Percentiles rank a stretch among this genome's conserved stretches.
phyloP scores from a whole-genome alignment of 2,329 filamentous ascomycete genomes.

The Pyricularia pennisetigena region DNA sequence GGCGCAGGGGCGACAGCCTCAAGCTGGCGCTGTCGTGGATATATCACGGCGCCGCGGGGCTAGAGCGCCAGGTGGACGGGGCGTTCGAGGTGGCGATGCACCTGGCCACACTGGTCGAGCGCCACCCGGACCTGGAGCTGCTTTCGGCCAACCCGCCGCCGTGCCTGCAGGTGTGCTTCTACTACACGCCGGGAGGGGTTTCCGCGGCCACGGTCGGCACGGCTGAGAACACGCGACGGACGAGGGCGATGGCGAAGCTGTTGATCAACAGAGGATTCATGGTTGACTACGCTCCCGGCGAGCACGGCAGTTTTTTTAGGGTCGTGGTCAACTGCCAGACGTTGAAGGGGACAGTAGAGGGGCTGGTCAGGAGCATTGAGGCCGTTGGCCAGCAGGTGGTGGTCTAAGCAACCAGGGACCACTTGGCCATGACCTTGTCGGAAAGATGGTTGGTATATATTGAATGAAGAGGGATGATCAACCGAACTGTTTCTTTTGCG shows the following conservation, averaged over 20 bases:
- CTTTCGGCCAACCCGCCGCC: slow-evolving; percentile 70
- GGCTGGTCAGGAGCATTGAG: slow-evolving; percentile 43
- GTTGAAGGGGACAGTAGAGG: slow-evolving; percentile 37
- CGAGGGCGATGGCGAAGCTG: slow-evolving; percentile 35
- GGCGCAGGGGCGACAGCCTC: slow-evolving; percentile 71
- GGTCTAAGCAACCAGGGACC: neutral
- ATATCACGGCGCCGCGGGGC: slow-evolving; percentile 74
- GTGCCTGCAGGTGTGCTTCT: slow-evolving; percentile 93
- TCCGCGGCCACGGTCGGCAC: slow-evolving; percentile 25
- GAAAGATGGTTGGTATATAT: neutral
- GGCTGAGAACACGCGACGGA: slow-evolving; percentile 37
- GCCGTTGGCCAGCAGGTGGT: slow-evolving; percentile 27
- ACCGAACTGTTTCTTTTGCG: neutral
- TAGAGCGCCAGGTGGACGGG: slow-evolving; percentile 57
- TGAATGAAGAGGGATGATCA: neutral
- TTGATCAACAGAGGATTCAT: slow-evolving; percentile 46
- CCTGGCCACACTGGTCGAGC: slow-evolving; percentile 50
- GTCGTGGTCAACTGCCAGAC: slow-evolving; percentile 51
- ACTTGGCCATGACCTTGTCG: neutral
- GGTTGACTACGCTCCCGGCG: slow-evolving; percentile 51
- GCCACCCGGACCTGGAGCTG: slow-evolving; percentile 50
- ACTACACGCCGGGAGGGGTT: slow-evolving; percentile 54
- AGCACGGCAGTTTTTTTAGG: slow-evolving; percentile 46
- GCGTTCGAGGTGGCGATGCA: slow-evolving; percentile 65
- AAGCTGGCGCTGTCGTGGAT: slow-evolving; percentile 86